Evolutionary conservation across 2,329 filamentous ascomycete genomes (phyloP), one percentile per base, ranked within the genome.

Genomic region (Aspergillus fischeri): DNA sequence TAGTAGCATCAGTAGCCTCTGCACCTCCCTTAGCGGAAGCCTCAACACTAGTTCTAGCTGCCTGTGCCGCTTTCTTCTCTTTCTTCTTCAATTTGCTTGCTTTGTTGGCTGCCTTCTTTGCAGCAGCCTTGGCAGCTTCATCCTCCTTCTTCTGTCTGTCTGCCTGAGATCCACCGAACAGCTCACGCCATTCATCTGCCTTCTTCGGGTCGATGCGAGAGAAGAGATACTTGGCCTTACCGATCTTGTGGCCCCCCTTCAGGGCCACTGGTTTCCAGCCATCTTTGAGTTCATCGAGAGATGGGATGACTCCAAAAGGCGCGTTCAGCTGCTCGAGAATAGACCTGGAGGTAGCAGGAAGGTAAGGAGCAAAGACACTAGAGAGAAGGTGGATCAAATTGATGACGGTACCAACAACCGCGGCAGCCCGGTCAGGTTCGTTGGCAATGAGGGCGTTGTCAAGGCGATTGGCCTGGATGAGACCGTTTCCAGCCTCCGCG

Each of bases 361-460:
- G 90, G 77, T 93, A 97, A 0, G 92, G 92, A 53, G 86, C 85
- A 56, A 92, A 83, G 47, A 96, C 78, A 54, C 85, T 87, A 24
- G 92, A 90, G 50, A 96, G 82, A 32, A 97, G 86, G 69, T 93
- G 86, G 54, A 93, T 86, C 62, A 92, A 84, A 77, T 95, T 95
- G 59, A 96, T 80, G 1, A 88, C 90, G n/a, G 92, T 80, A 55
- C 90, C 89, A 54, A 96, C 83, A 21, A 87, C 83, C 5, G 83
- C 82, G 10, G 84, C 83, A 56, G 82, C 84, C 28, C 80, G 79
- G 52, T 82, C 78, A 20, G 84, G 84, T 62, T 87, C 80, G 61
- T 82, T 81, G 49, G 79, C 80, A 59, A 84, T 83, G 27, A 87
- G 78, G 45, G 78, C 75, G 69, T 87, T 87, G 74, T 86, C 84